Evolutionary conservation across 768 basidiomycete species (phyloP), one percentile per base, ranked within the genome.

Genomic region (Tulasnella calospora): DNA sequence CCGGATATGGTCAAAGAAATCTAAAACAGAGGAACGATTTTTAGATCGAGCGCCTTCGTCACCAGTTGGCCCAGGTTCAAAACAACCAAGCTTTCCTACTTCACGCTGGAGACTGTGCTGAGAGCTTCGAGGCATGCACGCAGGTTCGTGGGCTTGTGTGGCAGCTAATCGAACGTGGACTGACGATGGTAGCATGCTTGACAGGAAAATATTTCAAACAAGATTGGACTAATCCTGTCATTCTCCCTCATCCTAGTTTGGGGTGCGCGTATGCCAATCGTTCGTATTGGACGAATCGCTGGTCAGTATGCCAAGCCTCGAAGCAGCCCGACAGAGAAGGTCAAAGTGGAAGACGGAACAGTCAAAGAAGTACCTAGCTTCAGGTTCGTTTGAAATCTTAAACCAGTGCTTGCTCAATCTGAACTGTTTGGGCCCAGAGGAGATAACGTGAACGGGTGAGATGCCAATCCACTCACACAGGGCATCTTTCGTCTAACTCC

Each of bases 21-120:
- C 21, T 46, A 33, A 51, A 57, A n/a, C 44, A 33, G 3, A 35
- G 21, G 55, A 27, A 38, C n/a, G 12, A 21, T 17, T 35, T 51
- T 27, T 40, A 94, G 94, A 92, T 95, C 82, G 93, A 95, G 83
- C 89, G 94, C 13, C 87, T 98, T 77, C 88, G 95, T 73, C 87
- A 90, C 82, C 94, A 96, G 80, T 86, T 98, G 27, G 85, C 87
- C 44, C 90, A 90, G 46, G 95, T 96, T 3, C 92, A 98, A 81
- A 88, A 88, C 27, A 94, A 94, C 80, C 90, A 96, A 82, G 95
- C 95, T 0, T 99, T 99, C 85, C 87, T 99, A 47, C 88, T 99
- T 2, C 98, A 99, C 80, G 98, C 98, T 0, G 98, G 98, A 2
- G 98, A 99, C 82, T 99, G 98, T 82, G 96, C 95, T n/a, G 94